Evolutionary conservation across 768 basidiomycete genomes (phyloP), one percentile per base, ranked within the genome.

Genomic region (Dioszegia aurantiaca): DNA sequence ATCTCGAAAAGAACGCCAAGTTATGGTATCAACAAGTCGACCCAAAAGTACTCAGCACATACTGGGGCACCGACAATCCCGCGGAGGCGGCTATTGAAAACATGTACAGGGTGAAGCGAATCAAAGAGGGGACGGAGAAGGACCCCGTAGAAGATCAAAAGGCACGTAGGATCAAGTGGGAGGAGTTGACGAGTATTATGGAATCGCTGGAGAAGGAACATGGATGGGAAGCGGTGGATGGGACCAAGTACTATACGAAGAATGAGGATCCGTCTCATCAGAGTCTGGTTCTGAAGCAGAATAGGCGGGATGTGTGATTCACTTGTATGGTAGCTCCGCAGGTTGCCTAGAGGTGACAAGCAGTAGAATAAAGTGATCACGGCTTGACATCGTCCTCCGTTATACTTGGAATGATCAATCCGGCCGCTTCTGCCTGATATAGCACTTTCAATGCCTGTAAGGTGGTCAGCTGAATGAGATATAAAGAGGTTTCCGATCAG

Each of bases 401-500:
- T n/a, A 82, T 67, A 47, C 72, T 60, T 14, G 85, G 84, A 56
- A 86, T 82, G 27, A 79, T 69, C 41, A 86, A 72, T 4, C 82
- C 82, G 16, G 86, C 85, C 37, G 80, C 80, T 59, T 76, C 75
- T 0, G 86, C 86, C 33, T 82, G 73, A 4, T 77, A 75, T 46
- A 87, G 79, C 9, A 78, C 80, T 26, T 81, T 82, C 74, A 83
- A 74, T 4, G 83, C 83, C 82, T 83, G 53, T 3, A 36, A 3
- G 14, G 11, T n/a, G n/a, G n/a, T n/a, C n/a, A n/a, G n/a, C n/a
- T 6, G 33, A 33, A 58, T 26, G 61, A 40, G 55, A 41, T 30
- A 12, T 19, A 16, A 11, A 9, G 37, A 31, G 2, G 4, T 19
- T 4, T 17, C 26, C 16, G 5, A 16, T 36, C 33, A 3, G 37